Evolutionary conservation across 768 basidiomycete genomes (phyloP).

Genomic region (Lyophyllum atratum): DNA sequence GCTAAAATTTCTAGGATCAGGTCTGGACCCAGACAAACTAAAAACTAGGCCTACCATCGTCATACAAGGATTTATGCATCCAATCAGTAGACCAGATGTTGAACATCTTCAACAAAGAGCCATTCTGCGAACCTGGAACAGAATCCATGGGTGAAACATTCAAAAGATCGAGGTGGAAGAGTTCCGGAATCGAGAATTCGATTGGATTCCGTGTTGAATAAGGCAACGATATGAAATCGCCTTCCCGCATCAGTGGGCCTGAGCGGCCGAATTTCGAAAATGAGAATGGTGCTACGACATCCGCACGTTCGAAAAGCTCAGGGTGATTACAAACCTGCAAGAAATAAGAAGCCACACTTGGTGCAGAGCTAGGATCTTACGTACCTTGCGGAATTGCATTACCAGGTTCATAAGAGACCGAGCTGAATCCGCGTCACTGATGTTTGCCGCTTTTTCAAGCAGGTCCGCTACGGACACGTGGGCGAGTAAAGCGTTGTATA

Average conservation of each 20-base stretch:
- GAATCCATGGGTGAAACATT: constrained; percentile 62
- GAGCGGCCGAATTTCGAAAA: constrained; percentile 83
- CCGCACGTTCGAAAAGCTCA: constrained; percentile 95
- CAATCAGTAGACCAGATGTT: constrained; percentile 91
- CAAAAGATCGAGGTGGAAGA: constrained; percentile 75
- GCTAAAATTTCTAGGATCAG: constrained; percentile 13
- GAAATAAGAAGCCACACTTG: background rate
- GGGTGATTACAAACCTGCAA: constrained; percentile 94
- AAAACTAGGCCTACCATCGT: constrained; percentile 51
- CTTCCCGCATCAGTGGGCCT: constrained; percentile 82
- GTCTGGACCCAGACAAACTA: background rate
- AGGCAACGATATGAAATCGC: constrained; percentile 78
- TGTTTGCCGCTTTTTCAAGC: constrained; percentile 88
- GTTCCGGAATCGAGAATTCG: constrained; percentile 69
- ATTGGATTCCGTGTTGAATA: constrained; percentile 92
- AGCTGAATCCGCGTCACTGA: constrained; percentile 89
- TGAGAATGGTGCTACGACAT: constrained; percentile 91
- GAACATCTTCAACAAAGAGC: constrained; percentile 65
- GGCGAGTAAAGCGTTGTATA: constrained; percentile 88
- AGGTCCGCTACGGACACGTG: constrained; percentile 96
- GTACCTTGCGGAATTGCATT: constrained; percentile 98
- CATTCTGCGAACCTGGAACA: constrained; percentile 47
- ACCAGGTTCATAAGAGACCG: constrained; percentile 98
- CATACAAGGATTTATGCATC: constrained; percentile 69
- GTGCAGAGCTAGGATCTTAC: constrained; percentile 9